These are phyloP conservation scores for Colletotrichum somersetense DNA, from an alignment of 2,329 filamentous ascomycete genomes.

Conservation along the genomic window DNA sequence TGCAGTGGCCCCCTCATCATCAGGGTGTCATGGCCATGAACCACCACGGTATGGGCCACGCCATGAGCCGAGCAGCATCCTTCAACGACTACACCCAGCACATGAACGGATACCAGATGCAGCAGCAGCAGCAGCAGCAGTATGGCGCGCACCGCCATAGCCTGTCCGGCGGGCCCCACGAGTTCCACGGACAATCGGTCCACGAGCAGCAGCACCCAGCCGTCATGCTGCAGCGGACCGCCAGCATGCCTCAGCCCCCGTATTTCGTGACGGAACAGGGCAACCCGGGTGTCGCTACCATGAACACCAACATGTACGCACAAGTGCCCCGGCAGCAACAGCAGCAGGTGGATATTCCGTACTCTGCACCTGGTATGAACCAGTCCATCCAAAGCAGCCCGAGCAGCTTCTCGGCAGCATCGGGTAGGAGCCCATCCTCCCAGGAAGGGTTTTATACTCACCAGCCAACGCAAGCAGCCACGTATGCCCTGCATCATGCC, in stretches of 20 bases:
- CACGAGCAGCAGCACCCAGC: slow-evolving; percentile 58
- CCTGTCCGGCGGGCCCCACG: slow-evolving; percentile 58
- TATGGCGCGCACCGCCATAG: slow-evolving; percentile 61
- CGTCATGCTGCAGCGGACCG: slow-evolving; percentile 63
- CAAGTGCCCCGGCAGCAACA: slow-evolving; percentile 61
- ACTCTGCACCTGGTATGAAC: slow-evolving; percentile 60
- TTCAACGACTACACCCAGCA: slow-evolving; percentile 68
- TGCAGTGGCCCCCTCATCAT: slow-evolving; percentile 62
- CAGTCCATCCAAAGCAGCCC: slow-evolving; percentile 71
- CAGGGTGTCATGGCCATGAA: slow-evolving; percentile 56
- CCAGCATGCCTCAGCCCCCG: slow-evolving; percentile 59
- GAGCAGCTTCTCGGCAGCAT: slow-evolving; percentile 67
- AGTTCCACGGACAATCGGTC: slow-evolving; percentile 58
- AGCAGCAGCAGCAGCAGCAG: slow-evolving; percentile 49
- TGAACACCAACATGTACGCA: slow-evolving; percentile 67
- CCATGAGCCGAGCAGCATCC: slow-evolving; percentile 65
- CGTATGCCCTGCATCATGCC: slow-evolving; percentile 62
- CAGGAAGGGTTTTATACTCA: slow-evolving; percentile 71
- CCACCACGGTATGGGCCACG: slow-evolving; percentile 52
- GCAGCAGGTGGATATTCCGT: slow-evolving; percentile 62
- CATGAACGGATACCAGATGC: slow-evolving; percentile 59
- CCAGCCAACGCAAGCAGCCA: slow-evolving; percentile 61
- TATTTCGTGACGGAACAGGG: slow-evolving; percentile 73
- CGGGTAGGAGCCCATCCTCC: slow-evolving; percentile 65
- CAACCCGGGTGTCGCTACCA: slow-evolving; percentile 72